phyloP scores from a whole-genome alignment of 2,329 filamentous ascomycete species.

The Aspergillus sp. region DNA sequence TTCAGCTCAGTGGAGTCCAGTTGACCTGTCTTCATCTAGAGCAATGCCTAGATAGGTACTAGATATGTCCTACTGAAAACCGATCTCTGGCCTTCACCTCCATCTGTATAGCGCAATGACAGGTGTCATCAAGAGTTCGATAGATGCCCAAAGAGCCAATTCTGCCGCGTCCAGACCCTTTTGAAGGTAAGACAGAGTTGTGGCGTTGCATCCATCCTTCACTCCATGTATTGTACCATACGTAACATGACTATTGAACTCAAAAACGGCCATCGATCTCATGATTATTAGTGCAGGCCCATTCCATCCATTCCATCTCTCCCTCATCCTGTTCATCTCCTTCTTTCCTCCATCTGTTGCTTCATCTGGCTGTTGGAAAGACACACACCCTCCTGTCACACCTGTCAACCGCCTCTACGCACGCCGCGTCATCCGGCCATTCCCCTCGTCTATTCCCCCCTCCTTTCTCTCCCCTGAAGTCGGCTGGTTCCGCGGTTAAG shows the following conservation, averaged over 20 bases:
- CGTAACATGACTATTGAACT: conserved; percentile 11
- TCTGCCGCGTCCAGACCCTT: background rate
- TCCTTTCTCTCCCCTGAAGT: conserved; percentile 5
- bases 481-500: background rate
- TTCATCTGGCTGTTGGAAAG: background rate
- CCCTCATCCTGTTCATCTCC: background rate
- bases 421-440: background rate
- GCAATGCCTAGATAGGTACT: too few relatives aligned
- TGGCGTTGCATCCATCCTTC: background rate
- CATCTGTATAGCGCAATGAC: too few relatives aligned
- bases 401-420: too few relatives aligned
- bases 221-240: conserved; percentile 2
- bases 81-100: too few relatives aligned
- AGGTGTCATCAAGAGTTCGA: too few relatives aligned
- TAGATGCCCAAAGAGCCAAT: background rate
- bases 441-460: conserved; percentile 1
- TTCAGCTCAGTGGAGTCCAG: too few relatives aligned
- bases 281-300: background rate
- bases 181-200: conserved; percentile 3
- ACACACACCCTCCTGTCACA: too few relatives aligned
- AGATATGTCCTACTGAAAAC: too few relatives aligned
- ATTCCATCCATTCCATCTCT: conserved; percentile 10
- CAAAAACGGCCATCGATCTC: conserved; percentile 11
- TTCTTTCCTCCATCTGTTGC: background rate
- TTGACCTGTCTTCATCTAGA: too few relatives aligned